Conservation (phyloP, 1,284 basidiomycete species). For the Rhodofomes roseus region DNA sequence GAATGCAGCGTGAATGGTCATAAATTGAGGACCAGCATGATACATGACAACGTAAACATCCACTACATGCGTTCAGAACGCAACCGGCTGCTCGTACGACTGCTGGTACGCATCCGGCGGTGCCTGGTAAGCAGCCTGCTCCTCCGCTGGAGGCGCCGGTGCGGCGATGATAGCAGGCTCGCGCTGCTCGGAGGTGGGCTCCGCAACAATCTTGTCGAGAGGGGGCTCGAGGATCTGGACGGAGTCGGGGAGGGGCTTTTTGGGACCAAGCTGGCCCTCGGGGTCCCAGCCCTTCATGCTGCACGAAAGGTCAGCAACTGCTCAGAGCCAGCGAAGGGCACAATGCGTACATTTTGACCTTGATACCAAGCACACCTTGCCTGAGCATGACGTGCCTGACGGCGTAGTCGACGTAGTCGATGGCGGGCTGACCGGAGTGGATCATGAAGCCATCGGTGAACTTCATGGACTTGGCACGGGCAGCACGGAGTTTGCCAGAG, state of each 20-base stretch:
- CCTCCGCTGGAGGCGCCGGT: conserved; percentile 49
- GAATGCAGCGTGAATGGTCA: neutral
- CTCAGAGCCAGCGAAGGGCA: neutral
- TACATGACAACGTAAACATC: conserved; percentile 10
- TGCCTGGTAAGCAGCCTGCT: conserved; percentile 35
- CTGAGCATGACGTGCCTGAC: conserved; percentile 98
- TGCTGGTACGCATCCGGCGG: conserved; percentile 36
- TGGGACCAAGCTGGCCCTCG: conserved; percentile 83
- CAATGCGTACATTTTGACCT: conserved; percentile 92
- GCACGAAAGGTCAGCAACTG: conserved; percentile 11
- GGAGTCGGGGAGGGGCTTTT: conserved; percentile 94
- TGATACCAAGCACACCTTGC: conserved; percentile 99
- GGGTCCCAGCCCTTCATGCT: conserved; percentile 98
- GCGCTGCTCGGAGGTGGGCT: conserved; percentile 77
- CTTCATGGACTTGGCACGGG: conserved; percentile 99
- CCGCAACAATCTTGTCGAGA: conserved; percentile 74
- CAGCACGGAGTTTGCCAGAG: conserved; percentile 99
- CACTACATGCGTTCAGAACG: conserved; percentile 25
- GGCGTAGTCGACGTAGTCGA: conserved; percentile 97
- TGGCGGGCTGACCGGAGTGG: conserved; percentile 98
- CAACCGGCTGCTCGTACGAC: conserved; percentile 29
- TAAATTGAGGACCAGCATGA: neutral
- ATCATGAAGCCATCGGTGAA: conserved; percentile 99
- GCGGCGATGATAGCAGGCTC: conserved; percentile 57
- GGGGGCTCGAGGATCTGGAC: conserved; percentile 89